phyloP scores from a whole-genome alignment of 208 protist species.

The Trypanosoma theileri region DNA sequence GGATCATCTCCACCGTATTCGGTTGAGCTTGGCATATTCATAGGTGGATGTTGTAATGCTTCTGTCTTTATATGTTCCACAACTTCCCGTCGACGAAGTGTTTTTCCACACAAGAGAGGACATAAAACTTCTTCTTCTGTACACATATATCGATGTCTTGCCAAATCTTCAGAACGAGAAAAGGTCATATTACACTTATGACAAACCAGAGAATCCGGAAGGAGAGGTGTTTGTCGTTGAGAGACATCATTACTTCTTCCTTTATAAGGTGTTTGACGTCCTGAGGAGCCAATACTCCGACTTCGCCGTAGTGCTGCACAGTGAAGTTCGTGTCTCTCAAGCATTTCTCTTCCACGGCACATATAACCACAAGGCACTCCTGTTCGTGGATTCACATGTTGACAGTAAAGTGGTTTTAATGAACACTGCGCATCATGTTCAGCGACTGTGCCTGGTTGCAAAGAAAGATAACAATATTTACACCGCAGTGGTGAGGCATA shows the following conservation, averaged over 20 bases:
- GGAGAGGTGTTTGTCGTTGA: too few species aligned
- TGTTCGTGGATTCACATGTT: neutral
- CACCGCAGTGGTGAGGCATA: neutral
- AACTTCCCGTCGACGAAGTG: constrained; percentile 31
- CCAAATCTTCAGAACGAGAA: constrained; percentile 6
- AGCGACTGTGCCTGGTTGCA: neutral
- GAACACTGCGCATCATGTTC: constrained; percentile 8
- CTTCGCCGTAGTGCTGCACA: neutral
- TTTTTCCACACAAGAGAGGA: constrained; percentile 34
- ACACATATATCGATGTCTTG: constrained; percentile 28
- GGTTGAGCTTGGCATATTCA: constrained; percentile 21
- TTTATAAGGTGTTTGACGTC: neutral
- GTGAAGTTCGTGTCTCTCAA: constrained; percentile 7
- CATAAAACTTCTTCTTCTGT: constrained; percentile 27
- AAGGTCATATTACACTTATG: constrained; percentile 21
- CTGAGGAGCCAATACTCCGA: too few species aligned
- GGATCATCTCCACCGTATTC: constrained; percentile 36
- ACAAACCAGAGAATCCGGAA: constrained; percentile 4
- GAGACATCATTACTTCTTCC: too few species aligned
- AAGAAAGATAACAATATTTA: neutral
- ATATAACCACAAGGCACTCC: constrained; percentile 1
- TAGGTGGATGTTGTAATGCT: constrained; percentile 26
- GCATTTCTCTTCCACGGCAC: constrained; percentile 7
- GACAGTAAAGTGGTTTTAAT: constrained; percentile 1
- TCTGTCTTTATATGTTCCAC: constrained; percentile 28